Base-by-base conservation (phyloP, 2,329 filamentous ascomycete genomes). In the Aaosphaeria arxii region DNA sequence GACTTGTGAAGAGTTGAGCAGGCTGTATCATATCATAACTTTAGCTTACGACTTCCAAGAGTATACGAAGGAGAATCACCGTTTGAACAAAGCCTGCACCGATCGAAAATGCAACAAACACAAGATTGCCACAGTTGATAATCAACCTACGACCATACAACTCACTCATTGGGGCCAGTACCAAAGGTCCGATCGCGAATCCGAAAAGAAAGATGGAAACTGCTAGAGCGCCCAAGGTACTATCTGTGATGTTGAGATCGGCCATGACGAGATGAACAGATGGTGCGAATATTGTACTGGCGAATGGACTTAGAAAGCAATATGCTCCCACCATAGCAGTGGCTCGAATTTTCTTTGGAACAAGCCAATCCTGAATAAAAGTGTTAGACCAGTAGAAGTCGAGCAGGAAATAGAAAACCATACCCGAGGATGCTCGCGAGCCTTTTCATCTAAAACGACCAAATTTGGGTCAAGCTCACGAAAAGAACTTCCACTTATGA, bases 131-230 rank as follows among this genome's bases (percentile, higher is more conserved):
- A 28, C 49, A 30, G 30, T 63, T 54, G 32, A 63, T 52, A 7
- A 67, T 52, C 6, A 33, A 35, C 17, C 47, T 42, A 30, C 64
- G 52, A 6, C 64, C 64, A 33, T 54, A 59, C 28, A 51, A 38
- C 46, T 64, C 62, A 9, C 56, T 60, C 5, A 65, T 44, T 5
- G 64, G 62, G 5, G 56, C 63, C 4, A 64, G 42, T 13, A 68
- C 44, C 1, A 67, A 48, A 1, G 62, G 58, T 6, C 64, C 64
- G 17, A 67, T 43, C 0, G 63, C 61, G 44, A 60, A 62, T 11
- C 53, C 63, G 13, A 67, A 50, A 7, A 66, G 50, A 40, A 61
- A 67, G 7, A 66, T 63, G 5, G 64, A 64, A 4, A 67, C 46
- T 9, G 56, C 49, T 28, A 66, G 45, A 2, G 48, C 49, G 6